Evolutionary conservation across 2,329 filamentous ascomycete genomes (phyloP), one percentile per base, ranked within the genome.

Genomic region (Penicillium sp.): DNA sequence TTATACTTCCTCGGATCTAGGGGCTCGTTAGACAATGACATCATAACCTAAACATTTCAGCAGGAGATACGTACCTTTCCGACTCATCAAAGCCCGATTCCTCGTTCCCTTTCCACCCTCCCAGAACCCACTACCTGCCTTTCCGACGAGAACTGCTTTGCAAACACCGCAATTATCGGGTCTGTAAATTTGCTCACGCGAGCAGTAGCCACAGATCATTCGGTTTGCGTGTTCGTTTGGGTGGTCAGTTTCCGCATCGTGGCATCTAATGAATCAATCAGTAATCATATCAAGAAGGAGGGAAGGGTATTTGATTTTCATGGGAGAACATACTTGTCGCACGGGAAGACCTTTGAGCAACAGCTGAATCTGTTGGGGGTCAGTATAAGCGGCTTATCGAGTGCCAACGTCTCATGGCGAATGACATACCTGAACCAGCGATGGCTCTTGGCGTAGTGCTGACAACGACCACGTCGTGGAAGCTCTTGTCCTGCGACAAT

Each of bases 61-160:
- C 36, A 13, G 13, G 27, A 47, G 16, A 8, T 14, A 57, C 68
- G 40, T 68, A 77, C 77, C 78, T 73, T 90, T 91, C 56, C 85
- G 79, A 64, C 84, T 89, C 89, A 92, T 92, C 65, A 80, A 75
- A 30, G 74, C 75, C 70, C 79, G 83, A 67, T 91, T 88, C 57
- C 89, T 78, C n/a, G 89, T 92, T 1, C 89, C 89, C 70, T 88
- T 90, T 1, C 90, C 90, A 10, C 90, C 90, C 76, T 95, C 90
- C 90, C 90, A 95, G 73, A 91, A 95, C 0, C 90, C 90, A 40
- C 77, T 77, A 7, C 77, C 77, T 3, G 83, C 83, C 66, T 84
- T 86, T 60, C 88, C 85, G 48, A 91, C 80, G 11, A 94, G 81
- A 46, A 80, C 82, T 32, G 85, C 78, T 45, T 86, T 87, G 67